Evolutionary conservation across 192 early-diverging fungal genomes (phyloP).

Genomic region (Mortierella antarctica): DNA sequence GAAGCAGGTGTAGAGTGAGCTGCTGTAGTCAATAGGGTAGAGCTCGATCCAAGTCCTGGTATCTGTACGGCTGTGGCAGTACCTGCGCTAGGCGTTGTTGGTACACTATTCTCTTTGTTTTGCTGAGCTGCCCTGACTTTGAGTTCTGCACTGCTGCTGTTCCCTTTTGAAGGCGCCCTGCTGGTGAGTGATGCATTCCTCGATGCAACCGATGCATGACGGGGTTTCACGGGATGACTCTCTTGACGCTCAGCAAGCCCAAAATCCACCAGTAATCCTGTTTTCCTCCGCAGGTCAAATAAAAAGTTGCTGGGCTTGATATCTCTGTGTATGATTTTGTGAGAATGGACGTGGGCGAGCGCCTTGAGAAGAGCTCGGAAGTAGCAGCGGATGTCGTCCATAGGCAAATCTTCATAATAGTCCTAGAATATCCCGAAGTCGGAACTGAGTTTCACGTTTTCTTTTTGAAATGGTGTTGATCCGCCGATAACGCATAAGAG

Average conservation of each 20-base stretch:
- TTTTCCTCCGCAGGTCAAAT: constrained; percentile 73
- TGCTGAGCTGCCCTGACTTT: too few relatives aligned
- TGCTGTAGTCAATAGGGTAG: too few relatives aligned
- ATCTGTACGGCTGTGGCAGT: neutral
- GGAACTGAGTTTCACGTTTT: neutral
- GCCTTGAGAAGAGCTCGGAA: constrained; percentile 78
- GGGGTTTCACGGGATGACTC: neutral
- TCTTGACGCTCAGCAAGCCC: constrained; percentile 79
- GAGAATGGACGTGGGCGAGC: constrained; percentile 74
- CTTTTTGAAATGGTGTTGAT: neutral
- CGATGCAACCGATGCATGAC: neutral
- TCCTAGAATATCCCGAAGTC: constrained; percentile 42
- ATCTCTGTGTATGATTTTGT: constrained; percentile 88
- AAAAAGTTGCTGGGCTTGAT: constrained; percentile 97
- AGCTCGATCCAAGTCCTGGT: neutral
- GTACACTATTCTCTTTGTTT: too few relatives aligned
- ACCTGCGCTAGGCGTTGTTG: too few relatives aligned
- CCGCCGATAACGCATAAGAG: neutral
- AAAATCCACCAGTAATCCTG: constrained; percentile 93
- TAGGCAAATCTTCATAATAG: constrained; percentile 70
- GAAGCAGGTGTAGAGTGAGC: too few relatives aligned
- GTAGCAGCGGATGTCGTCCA: constrained; percentile 82
- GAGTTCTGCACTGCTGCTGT: too few relatives aligned
- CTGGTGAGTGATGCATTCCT: neutral
- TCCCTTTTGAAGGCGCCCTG: too few relatives aligned